These are phyloP conservation scores for Chaetomium globosum DNA, from an alignment of 2,329 filamentous ascomycete genomes.

Conservation along the genomic window DNA sequence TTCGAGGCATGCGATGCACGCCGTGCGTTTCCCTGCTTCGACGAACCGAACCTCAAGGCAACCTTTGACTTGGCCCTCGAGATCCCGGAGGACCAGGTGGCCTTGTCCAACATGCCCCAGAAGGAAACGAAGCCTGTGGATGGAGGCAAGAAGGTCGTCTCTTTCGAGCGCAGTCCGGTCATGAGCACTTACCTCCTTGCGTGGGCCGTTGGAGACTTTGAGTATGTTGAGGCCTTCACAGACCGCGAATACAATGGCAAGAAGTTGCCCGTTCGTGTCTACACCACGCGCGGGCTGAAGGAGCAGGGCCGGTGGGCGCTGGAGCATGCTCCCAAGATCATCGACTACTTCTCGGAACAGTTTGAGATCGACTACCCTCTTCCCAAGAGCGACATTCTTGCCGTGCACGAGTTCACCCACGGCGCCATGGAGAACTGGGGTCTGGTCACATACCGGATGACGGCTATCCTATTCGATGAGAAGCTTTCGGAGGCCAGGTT, in stretches of 20 bases:
- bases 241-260: constrained; percentile 88
- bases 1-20: constrained; percentile 97
- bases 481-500: constrained; percentile 86
- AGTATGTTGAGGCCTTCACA: constrained; percentile 91
- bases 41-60: constrained; percentile 95
- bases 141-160: constrained; percentile 71
- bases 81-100: constrained; percentile 83
- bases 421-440: constrained; percentile 97
- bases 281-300: constrained; percentile 92
- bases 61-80: constrained; percentile 94
- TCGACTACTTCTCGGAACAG: constrained; percentile 95
- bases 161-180: constrained; percentile 79
- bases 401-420: constrained; percentile 87
- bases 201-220: constrained; percentile 96
- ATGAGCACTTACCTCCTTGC: constrained; percentile 93
- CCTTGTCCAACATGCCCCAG: constrained; percentile 93
- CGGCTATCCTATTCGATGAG: constrained; percentile 94
- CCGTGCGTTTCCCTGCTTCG: constrained; percentile 94
- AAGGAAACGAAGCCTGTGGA: constrained; percentile 64
- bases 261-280: constrained; percentile 88
- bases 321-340: constrained; percentile 86
- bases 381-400: constrained; percentile 86
- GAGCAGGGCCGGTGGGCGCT: constrained; percentile 88
- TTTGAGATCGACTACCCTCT: constrained; percentile 92
- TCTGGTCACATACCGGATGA: constrained; percentile 92